phyloP scores from a whole-genome alignment of 2,329 filamentous ascomycete species.

The Calonectria multiphialidica region DNA sequence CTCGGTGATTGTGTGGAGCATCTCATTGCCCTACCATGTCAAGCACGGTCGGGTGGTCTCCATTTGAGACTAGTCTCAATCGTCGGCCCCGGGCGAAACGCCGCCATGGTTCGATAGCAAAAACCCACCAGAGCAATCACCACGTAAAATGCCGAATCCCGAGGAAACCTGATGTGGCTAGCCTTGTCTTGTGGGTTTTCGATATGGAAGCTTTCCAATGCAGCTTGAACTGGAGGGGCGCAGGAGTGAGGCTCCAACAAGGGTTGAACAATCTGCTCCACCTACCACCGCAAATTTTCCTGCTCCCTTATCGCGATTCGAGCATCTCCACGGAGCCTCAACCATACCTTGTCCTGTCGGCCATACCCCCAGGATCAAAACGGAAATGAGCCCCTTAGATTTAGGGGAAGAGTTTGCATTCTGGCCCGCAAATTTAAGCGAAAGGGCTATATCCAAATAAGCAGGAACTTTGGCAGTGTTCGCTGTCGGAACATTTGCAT shows the following conservation, averaged over 20 bases:
- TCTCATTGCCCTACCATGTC: not conserved
- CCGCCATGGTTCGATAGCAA: not conserved
- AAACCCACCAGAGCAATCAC: not conserved
- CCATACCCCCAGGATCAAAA: too few species aligned
- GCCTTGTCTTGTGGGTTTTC: not conserved
- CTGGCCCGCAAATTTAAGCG: too few species aligned
- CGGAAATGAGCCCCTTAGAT: too few species aligned
- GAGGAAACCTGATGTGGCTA: slow-evolving; percentile 13
- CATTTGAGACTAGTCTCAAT: not conserved
- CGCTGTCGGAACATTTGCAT: too few species aligned
- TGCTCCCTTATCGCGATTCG: too few species aligned
- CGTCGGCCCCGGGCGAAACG: not conserved
- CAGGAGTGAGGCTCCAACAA: not conserved
- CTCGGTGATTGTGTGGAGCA: not conserved
- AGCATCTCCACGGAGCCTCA: too few species aligned
- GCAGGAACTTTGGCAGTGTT: too few species aligned
- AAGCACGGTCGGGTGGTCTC: not conserved
- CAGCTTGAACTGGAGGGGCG: not conserved
- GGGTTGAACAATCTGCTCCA: not conserved
- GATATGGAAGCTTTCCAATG: too few species aligned
- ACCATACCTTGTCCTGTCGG: too few species aligned
- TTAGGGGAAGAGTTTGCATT: too few species aligned
- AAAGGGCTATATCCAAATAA: too few species aligned
- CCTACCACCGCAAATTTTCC: not conserved
- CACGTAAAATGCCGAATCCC: slow-evolving; percentile 2